Conservation (phyloP, 805 yeast genomes). For the Suhomyces sp. region DNA sequence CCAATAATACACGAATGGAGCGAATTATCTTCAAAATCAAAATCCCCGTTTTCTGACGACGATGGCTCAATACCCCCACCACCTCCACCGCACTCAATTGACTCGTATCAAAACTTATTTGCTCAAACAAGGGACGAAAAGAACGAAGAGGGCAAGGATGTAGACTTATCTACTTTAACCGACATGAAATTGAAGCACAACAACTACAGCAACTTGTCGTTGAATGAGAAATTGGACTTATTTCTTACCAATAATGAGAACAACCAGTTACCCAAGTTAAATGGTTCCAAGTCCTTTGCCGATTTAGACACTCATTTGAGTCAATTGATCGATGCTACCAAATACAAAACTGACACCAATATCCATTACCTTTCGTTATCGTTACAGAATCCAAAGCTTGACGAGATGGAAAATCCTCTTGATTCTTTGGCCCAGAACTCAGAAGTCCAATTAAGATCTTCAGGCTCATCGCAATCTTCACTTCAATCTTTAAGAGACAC, state of each 20-base stretch:
- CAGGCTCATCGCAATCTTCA: conserved; percentile 42
- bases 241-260: conserved; percentile 25
- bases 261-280: conserved; percentile 3
- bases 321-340: conserved; percentile 23
- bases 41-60: conserved; percentile 14
- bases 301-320: conserved; percentile 38
- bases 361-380: conserved; percentile 35
- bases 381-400: conserved; percentile 17
- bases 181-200: conserved; percentile 21
- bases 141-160: conserved; percentile 1
- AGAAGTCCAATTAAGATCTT: conserved; percentile 23
- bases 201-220: conserved; percentile 28
- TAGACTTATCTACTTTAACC: conserved; percentile 14
- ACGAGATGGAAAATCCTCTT: conserved; percentile 29
- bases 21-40: conserved; percentile 8
- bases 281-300: conserved; percentile 13
- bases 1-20: conserved; percentile 20
- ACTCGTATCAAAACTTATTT: conserved; percentile 6
- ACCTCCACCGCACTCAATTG: conserved; percentile 11
- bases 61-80: conserved; percentile 10
- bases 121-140: background rate
- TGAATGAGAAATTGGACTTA: conserved; percentile 46
- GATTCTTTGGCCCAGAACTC: conserved; percentile 26
- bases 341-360: conserved; percentile 28
- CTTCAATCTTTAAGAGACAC: conserved; percentile 31